phyloP scores from a whole-genome alignment of 2,329 filamentous ascomycete genomes.

The Penicillium fuscoglaucum region DNA sequence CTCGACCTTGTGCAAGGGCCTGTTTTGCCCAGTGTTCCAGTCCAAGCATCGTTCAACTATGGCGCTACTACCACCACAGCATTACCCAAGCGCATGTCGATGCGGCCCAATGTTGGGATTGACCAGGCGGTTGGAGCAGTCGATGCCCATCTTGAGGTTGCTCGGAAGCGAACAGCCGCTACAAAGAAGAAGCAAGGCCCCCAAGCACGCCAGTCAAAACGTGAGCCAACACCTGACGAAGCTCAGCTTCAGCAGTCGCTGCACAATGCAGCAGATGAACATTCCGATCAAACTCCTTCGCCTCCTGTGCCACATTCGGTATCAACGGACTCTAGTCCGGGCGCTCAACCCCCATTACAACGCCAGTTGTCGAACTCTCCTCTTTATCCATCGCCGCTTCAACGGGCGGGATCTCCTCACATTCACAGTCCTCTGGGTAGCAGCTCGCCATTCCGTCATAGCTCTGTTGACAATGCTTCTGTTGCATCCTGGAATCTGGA shows the following conservation, averaged over 20 bases:
- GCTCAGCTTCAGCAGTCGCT: slow-evolving; percentile 33
- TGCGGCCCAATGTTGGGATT: slow-evolving; percentile 32
- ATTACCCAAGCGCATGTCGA: slow-evolving; percentile 37
- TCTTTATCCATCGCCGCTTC: slow-evolving; percentile 34
- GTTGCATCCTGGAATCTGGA: slow-evolving; percentile 38
- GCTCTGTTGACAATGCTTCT: slow-evolving; percentile 36
- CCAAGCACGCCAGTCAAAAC: slow-evolving; percentile 22
- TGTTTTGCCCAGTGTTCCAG: slow-evolving; percentile 39
- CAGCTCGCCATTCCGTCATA: slow-evolving; percentile 25
- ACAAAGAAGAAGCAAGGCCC: slow-evolving; percentile 13
- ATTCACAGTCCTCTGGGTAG: slow-evolving; percentile 17
- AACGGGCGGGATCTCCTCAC: slow-evolving; percentile 17
- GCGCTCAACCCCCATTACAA: slow-evolving; percentile 24
- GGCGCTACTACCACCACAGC: slow-evolving; percentile 39
- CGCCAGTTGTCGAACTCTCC: slow-evolving; percentile 21
- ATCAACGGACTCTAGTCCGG: slow-evolving; percentile 35
- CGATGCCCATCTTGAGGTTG: slow-evolving; percentile 31
- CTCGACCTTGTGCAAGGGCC: slow-evolving; percentile 14
- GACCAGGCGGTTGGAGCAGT: slow-evolving; percentile 37
- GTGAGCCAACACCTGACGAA: slow-evolving; percentile 39
- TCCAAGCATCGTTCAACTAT: slow-evolving; percentile 44
- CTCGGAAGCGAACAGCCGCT: slow-evolving; percentile 25
- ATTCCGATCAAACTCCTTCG: slow-evolving; percentile 36
- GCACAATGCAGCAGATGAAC: slow-evolving; percentile 25
- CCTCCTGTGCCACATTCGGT: slow-evolving; percentile 37